Evolutionary conservation across 495 filamentous ascomycete species (phyloP).

Genomic region (Annulohypoxylon stygium): DNA sequence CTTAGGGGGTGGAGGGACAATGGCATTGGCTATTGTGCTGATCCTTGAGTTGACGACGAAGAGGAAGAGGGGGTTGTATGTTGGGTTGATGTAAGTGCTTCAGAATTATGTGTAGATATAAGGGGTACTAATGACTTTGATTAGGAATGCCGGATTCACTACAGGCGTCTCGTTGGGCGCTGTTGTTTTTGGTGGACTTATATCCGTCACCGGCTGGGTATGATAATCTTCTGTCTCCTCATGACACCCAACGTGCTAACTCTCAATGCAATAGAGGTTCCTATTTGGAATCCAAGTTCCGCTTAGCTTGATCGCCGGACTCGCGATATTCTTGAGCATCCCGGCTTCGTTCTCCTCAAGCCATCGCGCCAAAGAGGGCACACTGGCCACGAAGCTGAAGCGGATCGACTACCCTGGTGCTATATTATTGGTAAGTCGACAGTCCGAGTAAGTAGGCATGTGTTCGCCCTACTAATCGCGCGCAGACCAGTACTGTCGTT

Average conservation of each 20-base stretch:
- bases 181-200: constrained; percentile 73
- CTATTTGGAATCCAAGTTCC: constrained; percentile 78
- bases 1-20: constrained; percentile 73
- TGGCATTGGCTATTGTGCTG: constrained; percentile 76
- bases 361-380: constrained; percentile 36
- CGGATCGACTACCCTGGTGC: constrained; percentile 78
- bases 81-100: constrained; percentile 71
- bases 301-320: constrained; percentile 66
- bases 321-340: constrained; percentile 71
- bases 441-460: not conserved
- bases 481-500: constrained; percentile 65
- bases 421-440: constrained; percentile 66
- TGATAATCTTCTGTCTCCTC: constrained; percentile 39
- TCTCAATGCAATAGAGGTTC: constrained; percentile 62
- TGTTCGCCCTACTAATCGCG: constrained; percentile 21
- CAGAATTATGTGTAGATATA: not conserved
- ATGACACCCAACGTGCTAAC: not conserved
- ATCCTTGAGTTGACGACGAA: constrained; percentile 75
- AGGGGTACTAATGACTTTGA: not conserved
- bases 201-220: constrained; percentile 76
- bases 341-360: constrained; percentile 58
- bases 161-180: constrained; percentile 78
- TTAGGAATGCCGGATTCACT: constrained; percentile 67
- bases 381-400: constrained; percentile 63
- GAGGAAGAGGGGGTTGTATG: constrained; percentile 73